Conservation (phyloP, 2,329 filamentous ascomycete genomes). For the Fonsecaea pedrosoi region DNA sequence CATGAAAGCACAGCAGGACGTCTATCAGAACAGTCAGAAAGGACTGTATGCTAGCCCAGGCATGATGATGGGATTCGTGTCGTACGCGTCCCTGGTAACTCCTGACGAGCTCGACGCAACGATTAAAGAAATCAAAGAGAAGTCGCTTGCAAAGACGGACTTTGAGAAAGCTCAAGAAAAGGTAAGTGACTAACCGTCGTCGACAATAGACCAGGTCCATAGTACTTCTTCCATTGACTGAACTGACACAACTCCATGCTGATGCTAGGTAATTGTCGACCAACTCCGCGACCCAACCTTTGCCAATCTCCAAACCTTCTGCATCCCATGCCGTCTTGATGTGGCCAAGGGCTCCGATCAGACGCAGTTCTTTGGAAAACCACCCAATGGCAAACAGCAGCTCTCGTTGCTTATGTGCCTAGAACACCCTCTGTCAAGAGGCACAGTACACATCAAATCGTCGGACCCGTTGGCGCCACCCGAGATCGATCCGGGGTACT, state of each 20-base stretch:
- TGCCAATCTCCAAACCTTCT: slow-evolving; percentile 37
- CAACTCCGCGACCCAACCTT: slow-evolving; percentile 41
- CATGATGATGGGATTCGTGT: slow-evolving; percentile 48
- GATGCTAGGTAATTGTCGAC: slow-evolving; percentile 41
- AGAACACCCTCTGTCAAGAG: slow-evolving; percentile 53
- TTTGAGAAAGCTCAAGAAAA: slow-evolving; percentile 48
- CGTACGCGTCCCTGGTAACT: slow-evolving; percentile 46
- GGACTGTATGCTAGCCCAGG: slow-evolving; percentile 44
- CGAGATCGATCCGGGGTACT: slow-evolving; percentile 52
- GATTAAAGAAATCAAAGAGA: slow-evolving; percentile 43
- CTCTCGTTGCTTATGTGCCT: slow-evolving; percentile 35
- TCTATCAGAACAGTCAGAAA: slow-evolving; percentile 43
- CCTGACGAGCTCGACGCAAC: slow-evolving; percentile 44
- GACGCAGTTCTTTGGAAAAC: slow-evolving; percentile 34
- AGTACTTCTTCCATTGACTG: not conserved
- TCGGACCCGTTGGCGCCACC: slow-evolving; percentile 49
- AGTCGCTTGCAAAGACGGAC: slow-evolving; percentile 44
- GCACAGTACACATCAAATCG: slow-evolving; percentile 51
- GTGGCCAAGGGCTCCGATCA: slow-evolving; percentile 37
- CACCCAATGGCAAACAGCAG: slow-evolving; percentile 31
- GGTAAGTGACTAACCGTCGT: slow-evolving; percentile 4
- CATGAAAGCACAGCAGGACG: slow-evolving; percentile 43
- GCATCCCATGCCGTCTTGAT: slow-evolving; percentile 35
- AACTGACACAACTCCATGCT: not conserved
- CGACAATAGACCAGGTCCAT: not conserved